Conservation (phyloP, 2,329 filamentous ascomycete species). For the Akanthomyces uredinophilus region DNA sequence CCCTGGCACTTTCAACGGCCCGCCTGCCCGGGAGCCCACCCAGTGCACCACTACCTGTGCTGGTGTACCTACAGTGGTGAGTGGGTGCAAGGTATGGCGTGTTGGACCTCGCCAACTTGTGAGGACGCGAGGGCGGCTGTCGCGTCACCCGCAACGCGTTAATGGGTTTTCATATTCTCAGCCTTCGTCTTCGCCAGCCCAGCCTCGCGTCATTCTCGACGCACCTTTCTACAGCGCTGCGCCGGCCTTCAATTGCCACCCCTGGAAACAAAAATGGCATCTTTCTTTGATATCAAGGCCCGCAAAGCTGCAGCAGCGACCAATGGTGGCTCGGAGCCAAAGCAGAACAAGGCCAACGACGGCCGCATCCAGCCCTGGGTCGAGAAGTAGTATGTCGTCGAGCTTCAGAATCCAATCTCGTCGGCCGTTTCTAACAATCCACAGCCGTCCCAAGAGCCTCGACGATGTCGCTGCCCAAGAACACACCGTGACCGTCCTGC, state of each 20-base stretch:
- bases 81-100: too few relatives aligned
- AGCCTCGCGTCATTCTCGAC: not conserved
- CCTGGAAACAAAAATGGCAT: constrained; percentile 56
- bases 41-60: too few relatives aligned
- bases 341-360: constrained; percentile 57
- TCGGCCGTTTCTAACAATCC: not conserved
- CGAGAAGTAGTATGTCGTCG: constrained; percentile 80
- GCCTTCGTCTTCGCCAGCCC: not conserved
- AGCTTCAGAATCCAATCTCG: not conserved
- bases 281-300: constrained; percentile 94
- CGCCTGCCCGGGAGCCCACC: too few relatives aligned
- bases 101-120: not conserved
- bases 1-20: not conserved
- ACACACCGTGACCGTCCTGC: constrained; percentile 88
- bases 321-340: constrained; percentile 58
- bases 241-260: not conserved
- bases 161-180: constrained; percentile 7
- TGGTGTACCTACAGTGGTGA: too few relatives aligned
- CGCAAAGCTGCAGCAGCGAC: constrained; percentile 71
- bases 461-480: constrained; percentile 96
- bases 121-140: constrained; percentile 9
- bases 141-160: constrained; percentile 13
- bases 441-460: constrained; percentile 85
- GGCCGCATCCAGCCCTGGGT: constrained; percentile 83
- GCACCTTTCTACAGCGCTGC: not conserved